Evolutionary conservation across 805 yeast genomes (phyloP), one percentile per base, ranked within the genome.

Genomic region (Schwanniomyces yamadae): DNA sequence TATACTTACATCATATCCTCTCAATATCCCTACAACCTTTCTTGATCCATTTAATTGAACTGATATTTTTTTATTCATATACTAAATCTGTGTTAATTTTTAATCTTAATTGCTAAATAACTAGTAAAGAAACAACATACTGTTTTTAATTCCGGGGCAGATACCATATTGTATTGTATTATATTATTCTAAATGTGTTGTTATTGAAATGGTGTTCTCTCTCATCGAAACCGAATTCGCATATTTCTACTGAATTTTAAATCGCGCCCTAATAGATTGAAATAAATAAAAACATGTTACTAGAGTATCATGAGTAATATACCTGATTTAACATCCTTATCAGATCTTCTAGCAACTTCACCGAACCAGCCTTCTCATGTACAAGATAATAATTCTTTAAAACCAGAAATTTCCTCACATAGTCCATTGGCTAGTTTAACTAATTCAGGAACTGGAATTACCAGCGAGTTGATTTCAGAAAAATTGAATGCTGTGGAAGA

Each of bases 1-100:
- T 16, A 27, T 52, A 59, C 65, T 32, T 54, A 79, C 76, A 55
- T 91, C 98, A 57, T 80, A 91, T 2, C 98, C 98, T 49, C 86
- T 70, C 36, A 91, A 71, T 9, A 77, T 75, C 2, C 98, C 98
- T n/a, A 77, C 75, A 1, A 91, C 77, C 47, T 75, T 76, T 33
- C 97, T 71, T 10, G 84, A 64, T 1, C 95, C 95, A 57, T 87
- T 88, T 41, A 91, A 69, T 45, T 83, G 84, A 12, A 91, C 66
- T 10, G 79, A 69, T 18, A 91, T 71, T 50, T 78, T 77, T 61
- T 85, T 86, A 54, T 85, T 90, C 76, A 87, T 72, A 55, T 86
- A 88, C 82, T 83, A 44, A 23, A 48, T 18, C 13, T 20, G 62
- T 59, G 46, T 39, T 33, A 24, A 36, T 20, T 24, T 21, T 19